Percentiles rank a stretch among this genome's conserved stretches.
These are phyloP conservation scores for Graphilbum sp. DNA, from an alignment of 2,329 filamentous ascomycete genomes.

Conservation along the genomic window DNA sequence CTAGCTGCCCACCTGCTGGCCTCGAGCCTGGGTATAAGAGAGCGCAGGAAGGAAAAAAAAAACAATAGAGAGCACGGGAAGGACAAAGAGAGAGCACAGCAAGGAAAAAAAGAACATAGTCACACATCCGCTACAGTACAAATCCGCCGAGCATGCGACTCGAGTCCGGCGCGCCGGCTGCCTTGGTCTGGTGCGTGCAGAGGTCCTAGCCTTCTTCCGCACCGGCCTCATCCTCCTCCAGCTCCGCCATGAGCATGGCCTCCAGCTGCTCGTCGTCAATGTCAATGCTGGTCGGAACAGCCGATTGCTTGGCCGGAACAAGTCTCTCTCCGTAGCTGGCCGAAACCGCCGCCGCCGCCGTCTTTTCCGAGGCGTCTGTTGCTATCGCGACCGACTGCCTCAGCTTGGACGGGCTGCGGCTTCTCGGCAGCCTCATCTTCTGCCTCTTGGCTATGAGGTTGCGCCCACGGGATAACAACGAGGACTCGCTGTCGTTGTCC, in stretches of 20 bases:
- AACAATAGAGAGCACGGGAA: background rate
- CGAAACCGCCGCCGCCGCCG: too few relatives aligned
- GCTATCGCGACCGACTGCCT: too few relatives aligned
- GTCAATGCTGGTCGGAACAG: slow-evolving; percentile 14
- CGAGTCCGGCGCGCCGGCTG: background rate
- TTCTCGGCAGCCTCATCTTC: background rate
- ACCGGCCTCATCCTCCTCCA: slow-evolving; percentile 25
- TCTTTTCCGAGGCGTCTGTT: too few relatives aligned
- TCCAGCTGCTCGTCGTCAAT: slow-evolving; percentile 41
- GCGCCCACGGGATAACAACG: slow-evolving; percentile 13
- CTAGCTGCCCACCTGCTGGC: too few relatives aligned
- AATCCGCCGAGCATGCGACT: slow-evolving; percentile 5
- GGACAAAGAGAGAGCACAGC: background rate
- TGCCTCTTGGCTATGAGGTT: background rate
- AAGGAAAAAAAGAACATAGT: background rate
- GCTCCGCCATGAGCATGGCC: slow-evolving; percentile 44
- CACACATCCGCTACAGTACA: background rate
- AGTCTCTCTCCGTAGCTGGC: too few relatives aligned
- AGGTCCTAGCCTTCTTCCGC: slow-evolving; percentile 3
- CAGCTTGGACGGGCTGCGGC: too few relatives aligned
- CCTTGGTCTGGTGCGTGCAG: slow-evolving; percentile 5
- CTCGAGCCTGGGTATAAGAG: too few relatives aligned
- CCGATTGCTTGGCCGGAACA: too few relatives aligned
- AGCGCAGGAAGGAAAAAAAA: background rate
- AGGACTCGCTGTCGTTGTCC: slow-evolving; percentile 16